A percentile compares a stretch with the other conserved stretches of the same genome.
Evolutionary conservation across 2,329 filamentous ascomycete species (phyloP).

Genomic region (Pseudogymnoascus verrucosus): DNA sequence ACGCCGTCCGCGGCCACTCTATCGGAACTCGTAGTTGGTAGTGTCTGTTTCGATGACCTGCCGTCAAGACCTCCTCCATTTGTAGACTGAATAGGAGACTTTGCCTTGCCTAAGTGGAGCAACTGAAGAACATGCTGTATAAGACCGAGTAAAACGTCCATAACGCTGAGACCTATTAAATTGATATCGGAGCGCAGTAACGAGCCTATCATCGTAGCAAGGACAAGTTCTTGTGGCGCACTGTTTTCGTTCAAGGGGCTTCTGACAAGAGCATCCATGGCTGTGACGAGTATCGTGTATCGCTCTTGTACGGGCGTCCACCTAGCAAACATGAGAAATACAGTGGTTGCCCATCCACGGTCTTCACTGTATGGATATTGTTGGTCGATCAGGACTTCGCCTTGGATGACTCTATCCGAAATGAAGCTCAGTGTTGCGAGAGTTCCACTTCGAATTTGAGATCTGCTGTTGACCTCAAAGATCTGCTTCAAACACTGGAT

Average conservation of each 20-base stretch:
- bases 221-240: constrained; percentile 63
- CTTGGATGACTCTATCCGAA: constrained; percentile 46
- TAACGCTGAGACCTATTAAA: constrained; percentile 89
- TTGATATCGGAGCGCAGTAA: constrained; percentile 84
- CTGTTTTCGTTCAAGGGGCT: constrained; percentile 62
- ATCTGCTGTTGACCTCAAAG: constrained; percentile 72
- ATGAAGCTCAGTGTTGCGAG: constrained; percentile 68
- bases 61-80: constrained; percentile 16
- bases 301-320: constrained; percentile 94
- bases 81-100: constrained; percentile 27
- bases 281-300: constrained; percentile 78
- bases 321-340: constrained; percentile 70
- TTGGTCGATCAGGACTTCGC: constrained; percentile 44
- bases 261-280: constrained; percentile 66
- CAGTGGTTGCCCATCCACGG: constrained; percentile 69
- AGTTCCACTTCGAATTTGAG: constrained; percentile 74
- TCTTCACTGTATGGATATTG: constrained; percentile 33
- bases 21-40: constrained; percentile 18
- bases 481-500: constrained; percentile 81
- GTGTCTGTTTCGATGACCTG: constrained; percentile 13
- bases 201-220: constrained; percentile 72
- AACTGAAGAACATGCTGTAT: constrained; percentile 75
- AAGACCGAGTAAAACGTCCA: constrained; percentile 83
- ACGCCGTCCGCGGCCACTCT: constrained; percentile 28
- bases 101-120: constrained; percentile 51